Evolutionary conservation across 1,139 yeast genomes (phyloP).

Genomic region (Schwanniomyces etchellsii): DNA sequence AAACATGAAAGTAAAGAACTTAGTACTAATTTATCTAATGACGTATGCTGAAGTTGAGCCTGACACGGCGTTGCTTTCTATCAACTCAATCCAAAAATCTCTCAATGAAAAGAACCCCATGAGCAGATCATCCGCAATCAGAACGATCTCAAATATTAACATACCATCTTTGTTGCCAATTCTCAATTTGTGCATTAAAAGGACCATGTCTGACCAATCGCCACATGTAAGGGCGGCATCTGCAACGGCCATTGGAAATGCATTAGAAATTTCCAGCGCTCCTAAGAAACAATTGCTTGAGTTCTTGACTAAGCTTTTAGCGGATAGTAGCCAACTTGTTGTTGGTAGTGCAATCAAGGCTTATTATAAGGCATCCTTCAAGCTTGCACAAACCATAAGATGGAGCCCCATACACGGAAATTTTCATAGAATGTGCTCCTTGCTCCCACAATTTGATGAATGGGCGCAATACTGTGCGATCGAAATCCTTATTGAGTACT

Average conservation of each 20-base stretch:
- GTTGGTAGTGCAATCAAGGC: conserved; percentile 65
- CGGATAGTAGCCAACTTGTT: conserved; percentile 63
- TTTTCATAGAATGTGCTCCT: conserved; percentile 55
- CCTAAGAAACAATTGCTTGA: conserved; percentile 38
- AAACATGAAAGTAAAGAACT: conserved; percentile 62
- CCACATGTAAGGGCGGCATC: conserved; percentile 77
- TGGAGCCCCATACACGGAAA: conserved; percentile 69
- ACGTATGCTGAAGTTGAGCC: conserved; percentile 83
- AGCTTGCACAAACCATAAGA: conserved; percentile 30
- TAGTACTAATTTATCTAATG: conserved; percentile 73
- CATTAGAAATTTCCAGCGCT: conserved; percentile 23
- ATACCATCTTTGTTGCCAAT: conserved; percentile 81
- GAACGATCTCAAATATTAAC: conserved; percentile 75
- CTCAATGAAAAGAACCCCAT: conserved; percentile 65
- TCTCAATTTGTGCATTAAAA: conserved; percentile 64
- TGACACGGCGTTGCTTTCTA: conserved; percentile 79
- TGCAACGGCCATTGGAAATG: conserved; percentile 70
- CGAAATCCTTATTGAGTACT: conserved; percentile 63
- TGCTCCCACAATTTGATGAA: conserved; percentile 57
- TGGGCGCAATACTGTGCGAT: conserved; percentile 66
- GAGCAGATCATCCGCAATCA: conserved; percentile 65
- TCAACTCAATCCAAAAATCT: conserved; percentile 87
- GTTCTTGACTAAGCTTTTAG: conserved; percentile 47
- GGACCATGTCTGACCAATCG: conserved; percentile 65
- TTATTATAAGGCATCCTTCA: conserved; percentile 38